Evolutionary conservation across 495 filamentous ascomycete species (phyloP).

Genomic region (Talaromyces ruber): DNA sequence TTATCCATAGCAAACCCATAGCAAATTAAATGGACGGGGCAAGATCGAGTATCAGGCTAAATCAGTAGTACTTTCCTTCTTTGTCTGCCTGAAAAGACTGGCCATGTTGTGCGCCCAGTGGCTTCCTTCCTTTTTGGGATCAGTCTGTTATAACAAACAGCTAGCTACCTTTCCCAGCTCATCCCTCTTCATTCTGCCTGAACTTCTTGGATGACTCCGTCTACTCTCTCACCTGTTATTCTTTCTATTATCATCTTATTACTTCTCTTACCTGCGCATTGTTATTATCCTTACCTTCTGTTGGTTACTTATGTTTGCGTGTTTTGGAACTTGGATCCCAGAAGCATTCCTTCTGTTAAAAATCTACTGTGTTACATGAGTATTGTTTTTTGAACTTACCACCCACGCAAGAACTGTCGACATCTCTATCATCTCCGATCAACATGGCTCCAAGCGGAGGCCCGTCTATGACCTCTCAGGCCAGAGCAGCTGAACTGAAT

Average conservation of each 20-base stretch:
- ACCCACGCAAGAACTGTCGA: background rate
- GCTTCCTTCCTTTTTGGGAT: background rate
- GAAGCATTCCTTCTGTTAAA: background rate
- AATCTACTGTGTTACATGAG: background rate
- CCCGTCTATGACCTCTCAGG: conserved; percentile 9
- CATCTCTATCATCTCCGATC: background rate
- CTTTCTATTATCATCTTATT: background rate
- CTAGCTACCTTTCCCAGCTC: background rate
- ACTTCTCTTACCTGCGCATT: background rate
- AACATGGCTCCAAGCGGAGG: background rate
- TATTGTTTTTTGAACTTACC: background rate
- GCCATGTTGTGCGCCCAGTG: background rate
- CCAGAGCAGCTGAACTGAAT: conserved; percentile 8
- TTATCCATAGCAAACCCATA: background rate
- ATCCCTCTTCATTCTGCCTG: background rate
- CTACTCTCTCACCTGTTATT: background rate
- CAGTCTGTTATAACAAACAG: background rate
- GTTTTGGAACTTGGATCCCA: background rate
- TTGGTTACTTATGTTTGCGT: background rate
- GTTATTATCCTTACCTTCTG: background rate
- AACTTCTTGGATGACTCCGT: background rate
- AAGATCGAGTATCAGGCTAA: background rate
- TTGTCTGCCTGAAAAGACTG: background rate
- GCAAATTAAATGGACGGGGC: background rate
- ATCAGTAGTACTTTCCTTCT: background rate